Conservation (phyloP, 139 green algal genomes). For the Mesotaenium endlicherianum region DNA sequence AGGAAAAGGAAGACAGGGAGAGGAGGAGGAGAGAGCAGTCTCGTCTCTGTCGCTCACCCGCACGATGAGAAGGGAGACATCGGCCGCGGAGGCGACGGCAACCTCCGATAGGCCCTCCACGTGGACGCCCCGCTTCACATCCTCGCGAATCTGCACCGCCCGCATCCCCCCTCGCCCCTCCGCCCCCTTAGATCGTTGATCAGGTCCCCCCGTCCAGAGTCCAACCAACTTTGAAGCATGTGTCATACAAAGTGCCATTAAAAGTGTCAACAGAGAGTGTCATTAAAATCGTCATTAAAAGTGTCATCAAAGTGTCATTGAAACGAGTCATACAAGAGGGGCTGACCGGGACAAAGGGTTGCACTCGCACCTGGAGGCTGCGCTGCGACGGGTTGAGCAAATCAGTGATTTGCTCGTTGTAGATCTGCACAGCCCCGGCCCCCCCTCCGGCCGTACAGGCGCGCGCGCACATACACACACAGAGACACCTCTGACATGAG, state of each 20-base stretch:
- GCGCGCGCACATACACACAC: no score
- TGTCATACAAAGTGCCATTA: no score
- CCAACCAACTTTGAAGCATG: no score
- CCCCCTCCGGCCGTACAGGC: no score
- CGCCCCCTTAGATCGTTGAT: no score
- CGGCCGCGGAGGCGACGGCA: slow-evolving; percentile 4
- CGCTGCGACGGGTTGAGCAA: slow-evolving; percentile 50
- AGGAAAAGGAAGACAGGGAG: neutral
- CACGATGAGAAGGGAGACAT: neutral
- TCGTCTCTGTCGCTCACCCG: slow-evolving; percentile 5
- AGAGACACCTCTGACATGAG: no score
- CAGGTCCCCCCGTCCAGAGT: no score
- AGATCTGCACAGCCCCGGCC: slow-evolving; percentile 69
- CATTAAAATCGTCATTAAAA: neutral
- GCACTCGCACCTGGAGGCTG: slow-evolving; percentile 41
- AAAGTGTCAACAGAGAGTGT: neutral
- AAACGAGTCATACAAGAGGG: no score
- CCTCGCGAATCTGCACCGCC: slow-evolving; percentile 55
- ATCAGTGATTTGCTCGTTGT: slow-evolving; percentile 92
- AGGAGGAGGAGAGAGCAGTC: neutral
- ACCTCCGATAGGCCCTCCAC: slow-evolving; percentile 77
- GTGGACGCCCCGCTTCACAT: slow-evolving; percentile 71
- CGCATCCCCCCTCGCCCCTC: neutral
- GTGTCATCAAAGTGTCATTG: no score
- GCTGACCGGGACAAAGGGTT: neutral